A percentile compares a stretch with the other conserved stretches of the same genome.
Evolutionary conservation across 1,284 basidiomycete genomes (phyloP).

Genomic region (Apiotrichum domesticum): DNA sequence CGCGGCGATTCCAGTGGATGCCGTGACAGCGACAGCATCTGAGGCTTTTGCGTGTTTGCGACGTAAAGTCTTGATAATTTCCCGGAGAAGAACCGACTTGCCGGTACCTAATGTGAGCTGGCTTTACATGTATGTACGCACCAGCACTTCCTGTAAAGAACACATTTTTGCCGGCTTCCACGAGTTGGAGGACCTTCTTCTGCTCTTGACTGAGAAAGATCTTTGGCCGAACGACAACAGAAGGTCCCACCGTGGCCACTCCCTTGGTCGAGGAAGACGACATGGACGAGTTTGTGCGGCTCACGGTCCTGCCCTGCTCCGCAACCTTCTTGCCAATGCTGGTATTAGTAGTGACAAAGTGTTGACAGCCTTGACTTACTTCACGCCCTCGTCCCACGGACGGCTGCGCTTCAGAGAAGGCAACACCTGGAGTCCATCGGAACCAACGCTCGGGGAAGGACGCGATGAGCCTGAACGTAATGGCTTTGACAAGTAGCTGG

Average conservation of each 20-base stretch:
- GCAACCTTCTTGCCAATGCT: constrained; percentile 19
- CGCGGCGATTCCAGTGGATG: constrained; percentile 84
- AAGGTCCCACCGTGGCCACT: constrained; percentile 8
- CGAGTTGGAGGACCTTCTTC: constrained; percentile 62
- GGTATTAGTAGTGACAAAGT: background rate
- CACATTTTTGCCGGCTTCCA: constrained; percentile 66
- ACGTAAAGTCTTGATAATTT: constrained; percentile 66
- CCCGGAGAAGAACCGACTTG: constrained; percentile 86
- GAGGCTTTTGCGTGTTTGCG: constrained; percentile 51
- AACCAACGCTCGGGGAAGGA: background rate
- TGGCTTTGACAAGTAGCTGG: too few relatives aligned
- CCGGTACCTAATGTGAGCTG: constrained; percentile 63
- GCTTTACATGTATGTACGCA: constrained; percentile 47
- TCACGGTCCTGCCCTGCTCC: constrained; percentile 1
- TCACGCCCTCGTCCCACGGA: constrained; percentile 33
- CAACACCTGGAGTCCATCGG: background rate
- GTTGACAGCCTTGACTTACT: too few relatives aligned
- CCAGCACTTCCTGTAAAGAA: constrained; percentile 98
- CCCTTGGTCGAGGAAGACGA: constrained; percentile 1
- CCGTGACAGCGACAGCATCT: constrained; percentile 73
- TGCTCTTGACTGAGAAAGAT: constrained; percentile 71
- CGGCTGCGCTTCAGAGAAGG: constrained; percentile 23
- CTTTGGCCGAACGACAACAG: constrained; percentile 42
- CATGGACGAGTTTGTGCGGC: constrained; percentile 3
- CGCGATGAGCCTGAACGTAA: background rate